Percentiles rank a stretch among this genome's conserved stretches.
Conservation (phyloP, 1,284 basidiomycete genomes). For the Inonotus hispidus region DNA sequence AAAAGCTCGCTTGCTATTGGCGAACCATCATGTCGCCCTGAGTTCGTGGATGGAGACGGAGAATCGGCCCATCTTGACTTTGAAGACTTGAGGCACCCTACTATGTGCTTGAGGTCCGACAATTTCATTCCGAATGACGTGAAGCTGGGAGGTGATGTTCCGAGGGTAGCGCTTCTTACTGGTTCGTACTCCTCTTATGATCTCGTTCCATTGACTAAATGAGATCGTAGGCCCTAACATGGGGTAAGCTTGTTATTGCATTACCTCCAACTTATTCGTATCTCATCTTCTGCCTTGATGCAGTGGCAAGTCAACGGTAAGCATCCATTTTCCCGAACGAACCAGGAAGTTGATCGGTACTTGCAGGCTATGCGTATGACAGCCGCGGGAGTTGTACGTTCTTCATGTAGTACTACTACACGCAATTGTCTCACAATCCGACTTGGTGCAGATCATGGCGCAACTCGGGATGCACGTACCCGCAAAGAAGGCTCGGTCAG, state of each 20-base stretch:
- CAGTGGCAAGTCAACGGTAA: constrained; percentile 82
- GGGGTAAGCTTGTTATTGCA: constrained; percentile 50
- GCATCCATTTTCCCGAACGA: constrained; percentile 20
- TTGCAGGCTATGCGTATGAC: constrained; percentile 88
- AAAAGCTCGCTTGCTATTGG: constrained; percentile 88
- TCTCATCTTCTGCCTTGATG: not conserved
- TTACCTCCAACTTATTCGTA: not conserved
- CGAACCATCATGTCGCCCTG: constrained; percentile 88
- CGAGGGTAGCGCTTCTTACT: constrained; percentile 85
- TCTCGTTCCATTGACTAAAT: constrained; percentile 1
- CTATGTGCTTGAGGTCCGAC: constrained; percentile 55
- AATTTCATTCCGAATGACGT: constrained; percentile 96
- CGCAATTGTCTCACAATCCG: not conserved
- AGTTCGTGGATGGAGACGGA: constrained; percentile 68
- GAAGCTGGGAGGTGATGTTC: constrained; percentile 72
- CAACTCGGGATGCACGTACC: constrained; percentile 98
- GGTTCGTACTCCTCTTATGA: constrained; percentile 43
- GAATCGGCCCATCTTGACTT: constrained; percentile 79
- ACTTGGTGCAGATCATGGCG: constrained; percentile 75
- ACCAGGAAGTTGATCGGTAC: not conserved
- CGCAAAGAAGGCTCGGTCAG: constrained; percentile 72
- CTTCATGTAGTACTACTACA: not conserved
- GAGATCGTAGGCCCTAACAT: constrained; percentile 72
- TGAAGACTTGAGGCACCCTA: constrained; percentile 82
- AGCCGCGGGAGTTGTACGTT: constrained; percentile 77